Evolutionary conservation across 345 rosid genomes (phyloP).

Genomic region (Lepidium didymum): DNA sequence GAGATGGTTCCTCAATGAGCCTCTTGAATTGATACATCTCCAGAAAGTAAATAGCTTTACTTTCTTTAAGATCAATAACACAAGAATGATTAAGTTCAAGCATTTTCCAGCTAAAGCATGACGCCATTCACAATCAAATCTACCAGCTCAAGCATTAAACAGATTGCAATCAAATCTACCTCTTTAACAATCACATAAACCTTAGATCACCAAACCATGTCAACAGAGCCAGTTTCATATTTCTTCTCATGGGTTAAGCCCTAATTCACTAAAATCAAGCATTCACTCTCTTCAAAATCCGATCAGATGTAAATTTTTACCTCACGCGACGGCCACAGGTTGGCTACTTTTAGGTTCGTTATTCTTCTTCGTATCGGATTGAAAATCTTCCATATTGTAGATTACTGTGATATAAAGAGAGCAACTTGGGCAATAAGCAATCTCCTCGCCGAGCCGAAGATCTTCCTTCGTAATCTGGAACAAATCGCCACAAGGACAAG

Average conservation of each 20-base stretch:
- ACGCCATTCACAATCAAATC: not conserved
- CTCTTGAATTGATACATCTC: not conserved
- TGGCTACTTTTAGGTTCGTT: conserved; percentile 37
- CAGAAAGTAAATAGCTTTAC: not conserved
- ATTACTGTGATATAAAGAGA: conserved; percentile 84
- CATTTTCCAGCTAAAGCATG: not conserved
- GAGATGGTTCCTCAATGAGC: not conserved
- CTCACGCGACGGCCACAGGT: conserved; percentile 57
- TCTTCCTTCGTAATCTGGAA: conserved; percentile 91
- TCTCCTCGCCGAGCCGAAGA: conserved; percentile 73
- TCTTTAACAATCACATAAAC: not conserved
- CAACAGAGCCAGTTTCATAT: not conserved
- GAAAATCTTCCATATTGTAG: conserved; percentile 79
- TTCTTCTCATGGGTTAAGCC: not conserved
- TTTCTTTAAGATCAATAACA: not conserved
- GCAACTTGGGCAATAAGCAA: conserved; percentile 90
- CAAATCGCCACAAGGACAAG: conserved; percentile 91
- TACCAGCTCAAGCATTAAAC: not conserved
- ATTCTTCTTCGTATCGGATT: conserved; percentile 33
- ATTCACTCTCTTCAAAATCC: not conserved
- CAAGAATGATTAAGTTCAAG: not conserved
- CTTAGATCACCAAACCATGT: not conserved
- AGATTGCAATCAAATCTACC: not conserved
- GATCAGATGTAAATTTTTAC: not conserved
- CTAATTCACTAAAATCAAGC: not conserved